A percentile compares a stretch with the other conserved stretches of the same genome.
phyloP scores from a whole-genome alignment of 2,329 filamentous ascomycete genomes.

The Epichloe baconii region DNA sequence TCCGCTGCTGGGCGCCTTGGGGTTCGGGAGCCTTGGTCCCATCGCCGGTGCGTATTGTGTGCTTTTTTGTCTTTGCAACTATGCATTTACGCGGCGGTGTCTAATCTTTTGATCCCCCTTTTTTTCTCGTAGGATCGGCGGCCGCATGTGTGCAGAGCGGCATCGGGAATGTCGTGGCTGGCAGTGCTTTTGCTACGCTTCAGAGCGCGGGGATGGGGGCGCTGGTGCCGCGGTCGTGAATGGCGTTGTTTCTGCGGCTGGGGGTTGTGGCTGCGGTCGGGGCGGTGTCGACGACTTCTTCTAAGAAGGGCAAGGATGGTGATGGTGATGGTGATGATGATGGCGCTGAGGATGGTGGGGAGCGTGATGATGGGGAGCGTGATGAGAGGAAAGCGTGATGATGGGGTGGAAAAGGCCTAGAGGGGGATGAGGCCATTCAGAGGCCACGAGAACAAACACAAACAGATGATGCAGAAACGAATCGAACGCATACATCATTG shows the following conservation, averaged over 20 bases:
- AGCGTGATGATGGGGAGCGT: not conserved
- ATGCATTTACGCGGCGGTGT: not conserved
- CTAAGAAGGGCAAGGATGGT: not conserved
- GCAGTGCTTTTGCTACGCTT: constrained; percentile 15
- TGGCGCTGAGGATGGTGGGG: not conserved
- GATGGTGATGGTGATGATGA: not conserved
- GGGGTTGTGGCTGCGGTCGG: not conserved
- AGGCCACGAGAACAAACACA: no score
- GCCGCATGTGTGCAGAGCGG: constrained; percentile 10
- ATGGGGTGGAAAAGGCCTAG: not conserved
- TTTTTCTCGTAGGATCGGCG: not conserved
- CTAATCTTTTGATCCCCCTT: not conserved
- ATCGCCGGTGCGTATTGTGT: not conserved
- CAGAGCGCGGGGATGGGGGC: constrained; percentile 20
- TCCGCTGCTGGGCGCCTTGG: not conserved
- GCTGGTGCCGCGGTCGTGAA: constrained; percentile 12
- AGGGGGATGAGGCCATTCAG: no score
- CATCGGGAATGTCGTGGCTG: constrained; percentile 16
- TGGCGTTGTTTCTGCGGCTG: constrained; percentile 8
- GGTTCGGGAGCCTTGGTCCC: not conserved
- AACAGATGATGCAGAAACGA: no score
- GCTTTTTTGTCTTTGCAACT: no score
- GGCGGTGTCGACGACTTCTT: not conserved
- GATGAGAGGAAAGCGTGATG: not conserved
- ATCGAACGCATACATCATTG: no score